Evolutionary conservation across 441 rosid genomes (phyloP), one percentile per base, ranked within the genome.

Genomic region (Aquilaria agallochum): DNA sequence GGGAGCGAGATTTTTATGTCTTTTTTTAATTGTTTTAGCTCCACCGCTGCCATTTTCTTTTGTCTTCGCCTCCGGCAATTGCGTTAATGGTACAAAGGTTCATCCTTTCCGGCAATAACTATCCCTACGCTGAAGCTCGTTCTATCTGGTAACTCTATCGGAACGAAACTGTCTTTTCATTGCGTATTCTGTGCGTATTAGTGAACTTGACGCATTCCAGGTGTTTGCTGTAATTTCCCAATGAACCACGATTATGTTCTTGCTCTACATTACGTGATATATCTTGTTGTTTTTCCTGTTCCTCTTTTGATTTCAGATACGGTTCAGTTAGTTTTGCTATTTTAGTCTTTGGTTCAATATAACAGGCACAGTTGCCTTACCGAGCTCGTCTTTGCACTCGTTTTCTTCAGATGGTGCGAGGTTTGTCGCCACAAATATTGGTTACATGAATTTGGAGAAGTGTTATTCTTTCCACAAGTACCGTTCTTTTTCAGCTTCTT

Each of bases 401-500:
- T 27, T 2, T 63, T 48, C 53, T 60, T 52, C 64, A 66, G 72
- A 54, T 49, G 58, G 64, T 66, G 64, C 42, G 55, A 64, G 64
- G 40, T 27, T 9, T 33, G 42, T 50, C 62, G 46, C 51, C 31
- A 31, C 15, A 2, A 0, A 50, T 57, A 1, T 53, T 31, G 14
- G 27, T 51, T 62, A 46, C 67, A 71, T 81, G 79, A 76, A 52
- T 54, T 61, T 9, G 12, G 14, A 47, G 13, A 61, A 67, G 48
- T 36, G 20, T 36, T 36, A 36, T 27, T 47, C 46, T 44, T 46
- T 70, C 62, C 61, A 31, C 9, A 53, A 65, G 32, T 62, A 42
- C 60, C 63, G 68, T 5, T 34, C 63, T 0, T 71, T 79, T 69
- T 85, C 83, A 55, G 66, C 83, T 11, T 71, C 69, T n/a, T 54